Conservation (phyloP, 2,329 filamentous ascomycete genomes). For the Curvularia hawaiiensis region DNA sequence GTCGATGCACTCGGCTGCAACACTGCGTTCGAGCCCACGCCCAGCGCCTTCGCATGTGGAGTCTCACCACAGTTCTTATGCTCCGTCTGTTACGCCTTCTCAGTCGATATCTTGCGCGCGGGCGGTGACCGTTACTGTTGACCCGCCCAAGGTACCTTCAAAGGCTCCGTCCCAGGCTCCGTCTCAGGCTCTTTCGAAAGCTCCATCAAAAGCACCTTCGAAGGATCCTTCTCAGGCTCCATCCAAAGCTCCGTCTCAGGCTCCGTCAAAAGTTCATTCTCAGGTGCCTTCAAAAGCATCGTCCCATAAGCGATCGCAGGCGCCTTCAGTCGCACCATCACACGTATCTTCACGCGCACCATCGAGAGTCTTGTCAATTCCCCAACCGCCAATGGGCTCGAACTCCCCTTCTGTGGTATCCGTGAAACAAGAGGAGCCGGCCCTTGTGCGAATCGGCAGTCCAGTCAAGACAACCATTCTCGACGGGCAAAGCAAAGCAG, state of each 20-base stretch:
- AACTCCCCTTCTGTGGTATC: conserved; percentile 33
- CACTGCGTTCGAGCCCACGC: conserved; percentile 9
- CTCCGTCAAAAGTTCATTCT: neutral
- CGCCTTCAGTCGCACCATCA: neutral
- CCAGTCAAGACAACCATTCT: conserved; percentile 36
- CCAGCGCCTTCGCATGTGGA: conserved; percentile 6
- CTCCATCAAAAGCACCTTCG: neutral
- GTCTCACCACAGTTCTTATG: conserved; percentile 1
- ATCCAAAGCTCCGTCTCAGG: conserved; percentile 15
- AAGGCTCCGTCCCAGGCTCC: conserved; percentile 2
- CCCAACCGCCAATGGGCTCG: conserved; percentile 14
- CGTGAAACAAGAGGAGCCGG: conserved; percentile 27
- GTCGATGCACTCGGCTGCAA: conserved; percentile 22
- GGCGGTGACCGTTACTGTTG: neutral
- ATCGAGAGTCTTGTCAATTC: conserved; percentile 21
- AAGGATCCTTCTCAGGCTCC: conserved; percentile 15
- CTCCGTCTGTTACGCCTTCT: conserved; percentile 4
- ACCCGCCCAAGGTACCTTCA: conserved; percentile 3
- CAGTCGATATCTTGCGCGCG: conserved; percentile 5
- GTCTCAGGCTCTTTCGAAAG: conserved; percentile 13
- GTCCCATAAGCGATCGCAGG: neutral
- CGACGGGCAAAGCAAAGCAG: conserved; percentile 24
- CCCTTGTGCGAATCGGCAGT: conserved; percentile 21
- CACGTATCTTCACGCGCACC: conserved; percentile 16
- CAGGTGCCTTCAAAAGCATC: neutral